These are phyloP conservation scores for Boletus rufocinnamomeus DNA, from an alignment of 768 basidiomycete species.

Conservation along the genomic window DNA sequence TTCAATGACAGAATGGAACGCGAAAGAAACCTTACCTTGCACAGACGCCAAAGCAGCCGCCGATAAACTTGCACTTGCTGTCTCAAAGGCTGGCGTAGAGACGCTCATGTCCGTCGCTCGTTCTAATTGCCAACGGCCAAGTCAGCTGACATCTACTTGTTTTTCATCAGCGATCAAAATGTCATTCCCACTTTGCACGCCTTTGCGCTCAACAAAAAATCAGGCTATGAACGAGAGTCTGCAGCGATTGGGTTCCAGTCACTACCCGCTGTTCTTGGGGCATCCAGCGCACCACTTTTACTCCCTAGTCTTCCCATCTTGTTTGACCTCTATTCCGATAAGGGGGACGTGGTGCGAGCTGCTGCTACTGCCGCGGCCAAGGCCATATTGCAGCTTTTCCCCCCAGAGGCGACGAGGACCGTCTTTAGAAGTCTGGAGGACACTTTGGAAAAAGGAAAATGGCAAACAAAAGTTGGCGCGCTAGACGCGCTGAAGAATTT, in stretches of 20 bases:
- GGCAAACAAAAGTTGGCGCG: slow-evolving; percentile 93
- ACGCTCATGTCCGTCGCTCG: slow-evolving; percentile 53
- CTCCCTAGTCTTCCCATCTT: slow-evolving; percentile 75
- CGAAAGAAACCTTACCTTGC: slow-evolving; percentile 8
- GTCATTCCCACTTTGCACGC: slow-evolving; percentile 64
- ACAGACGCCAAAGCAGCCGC: slow-evolving; percentile 86
- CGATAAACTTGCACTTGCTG: slow-evolving; percentile 74
- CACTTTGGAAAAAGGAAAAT: slow-evolving; percentile 84
- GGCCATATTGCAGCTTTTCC: slow-evolving; percentile 78
- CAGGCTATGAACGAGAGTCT: slow-evolving; percentile 86
- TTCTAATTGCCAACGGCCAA: slow-evolving; percentile 3
- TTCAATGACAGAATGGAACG: background rate
- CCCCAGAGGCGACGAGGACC: slow-evolving; percentile 74
- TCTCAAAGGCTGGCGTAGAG: slow-evolving; percentile 62
- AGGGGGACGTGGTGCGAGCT: slow-evolving; percentile 85
- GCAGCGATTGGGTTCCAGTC: slow-evolving; percentile 81
- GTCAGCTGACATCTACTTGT: slow-evolving; percentile 19
- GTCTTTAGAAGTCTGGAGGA: slow-evolving; percentile 70
- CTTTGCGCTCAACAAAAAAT: slow-evolving; percentile 83
- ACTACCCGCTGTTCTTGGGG: slow-evolving; percentile 67
- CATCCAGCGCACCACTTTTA: slow-evolving; percentile 69
- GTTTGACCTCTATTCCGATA: slow-evolving; percentile 88
- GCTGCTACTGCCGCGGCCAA: slow-evolving; percentile 83
- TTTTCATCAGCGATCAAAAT: slow-evolving; percentile 51
- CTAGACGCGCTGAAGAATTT: slow-evolving; percentile 83